These are phyloP conservation scores for Geotrichum phurueaensis DNA, from an alignment of 1,139 yeast genomes.

Conservation along the genomic window DNA sequence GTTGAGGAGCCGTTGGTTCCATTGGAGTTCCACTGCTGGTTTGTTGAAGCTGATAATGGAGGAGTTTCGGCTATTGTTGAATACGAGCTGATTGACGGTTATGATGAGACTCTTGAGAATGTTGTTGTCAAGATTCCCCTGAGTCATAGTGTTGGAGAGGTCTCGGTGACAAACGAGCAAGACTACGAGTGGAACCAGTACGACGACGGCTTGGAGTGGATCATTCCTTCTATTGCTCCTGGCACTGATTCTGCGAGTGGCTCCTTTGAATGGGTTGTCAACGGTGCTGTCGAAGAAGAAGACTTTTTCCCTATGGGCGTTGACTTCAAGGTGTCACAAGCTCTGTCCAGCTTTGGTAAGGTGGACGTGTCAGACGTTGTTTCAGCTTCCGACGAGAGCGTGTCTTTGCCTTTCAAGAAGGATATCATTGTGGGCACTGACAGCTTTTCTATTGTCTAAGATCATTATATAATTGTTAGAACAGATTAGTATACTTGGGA, in stretches of 20 bases:
- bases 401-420: slow-evolving; percentile 67
- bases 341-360: slow-evolving; percentile 35
- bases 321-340: slow-evolving; percentile 38
- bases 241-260: slow-evolving; percentile 48
- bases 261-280: slow-evolving; percentile 58
- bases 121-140: slow-evolving; percentile 61
- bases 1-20: slow-evolving; percentile 58
- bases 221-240: slow-evolving; percentile 37
- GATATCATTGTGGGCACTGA: slow-evolving; percentile 58
- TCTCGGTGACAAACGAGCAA: slow-evolving; percentile 39
- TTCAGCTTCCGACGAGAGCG: slow-evolving; percentile 35
- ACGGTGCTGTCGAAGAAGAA: slow-evolving; percentile 69
- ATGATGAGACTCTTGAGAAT: slow-evolving; percentile 48
- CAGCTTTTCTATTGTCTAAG: slow-evolving; percentile 50
- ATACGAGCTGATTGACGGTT: slow-evolving; percentile 58
- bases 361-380: slow-evolving; percentile 44
- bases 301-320: slow-evolving; percentile 88
- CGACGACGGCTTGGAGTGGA: slow-evolving; percentile 39
- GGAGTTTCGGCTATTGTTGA: slow-evolving; percentile 76
- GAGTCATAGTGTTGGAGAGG: slow-evolving; percentile 44
- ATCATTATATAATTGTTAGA: slow-evolving; percentile 1
- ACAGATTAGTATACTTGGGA: not conserved
- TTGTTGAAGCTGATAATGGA: slow-evolving; percentile 51
- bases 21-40: slow-evolving; percentile 79
- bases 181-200: slow-evolving; percentile 35